Percentiles rank a stretch among this genome's conserved stretches.
phyloP scores from a whole-genome alignment of 345 rosid species.

The Draba incana region DNA sequence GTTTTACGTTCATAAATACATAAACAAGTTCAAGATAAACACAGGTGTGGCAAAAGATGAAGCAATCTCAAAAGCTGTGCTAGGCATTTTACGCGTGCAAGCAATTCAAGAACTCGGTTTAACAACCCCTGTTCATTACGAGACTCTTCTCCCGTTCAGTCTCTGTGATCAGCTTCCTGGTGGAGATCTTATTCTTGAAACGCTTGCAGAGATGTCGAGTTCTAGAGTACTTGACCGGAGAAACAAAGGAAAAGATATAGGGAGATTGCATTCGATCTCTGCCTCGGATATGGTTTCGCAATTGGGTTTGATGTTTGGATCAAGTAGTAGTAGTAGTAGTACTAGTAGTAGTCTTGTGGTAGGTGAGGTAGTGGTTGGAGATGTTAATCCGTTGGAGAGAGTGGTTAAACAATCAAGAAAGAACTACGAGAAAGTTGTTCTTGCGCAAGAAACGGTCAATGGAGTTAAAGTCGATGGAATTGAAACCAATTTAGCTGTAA shows the following conservation, averaged over 20 bases:
- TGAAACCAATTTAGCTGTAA: slow-evolving; percentile 92
- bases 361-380: slow-evolving; percentile 91
- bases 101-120: slow-evolving; percentile 79
- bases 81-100: slow-evolving; percentile 80
- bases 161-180: slow-evolving; percentile 98
- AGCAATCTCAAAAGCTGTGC: slow-evolving; percentile 81
- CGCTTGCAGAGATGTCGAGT: slow-evolving; percentile 72
- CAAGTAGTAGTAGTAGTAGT: slow-evolving; percentile 53
- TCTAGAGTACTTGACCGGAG: slow-evolving; percentile 54
- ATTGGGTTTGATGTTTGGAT: slow-evolving; percentile 70
- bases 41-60: slow-evolving; percentile 65
- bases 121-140: slow-evolving; percentile 46
- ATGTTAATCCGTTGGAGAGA: slow-evolving; percentile 75
- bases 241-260: slow-evolving; percentile 41
- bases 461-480: slow-evolving; percentile 94
- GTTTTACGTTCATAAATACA: slow-evolving; percentile 66
- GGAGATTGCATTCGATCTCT: slow-evolving; percentile 60
- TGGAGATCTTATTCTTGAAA: slow-evolving; percentile 85
- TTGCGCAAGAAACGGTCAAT: slow-evolving; percentile 83
- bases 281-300: slow-evolving; percentile 77
- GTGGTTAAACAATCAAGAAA: slow-evolving; percentile 77
- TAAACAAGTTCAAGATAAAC: slow-evolving; percentile 60
- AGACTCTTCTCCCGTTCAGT: slow-evolving; percentile 79
- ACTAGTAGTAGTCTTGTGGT: slow-evolving; percentile 55
- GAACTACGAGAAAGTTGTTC: slow-evolving; percentile 73